Base-by-base conservation (phyloP, 2,329 filamentous ascomycete genomes). In the Aschersonia sp. region DNA sequence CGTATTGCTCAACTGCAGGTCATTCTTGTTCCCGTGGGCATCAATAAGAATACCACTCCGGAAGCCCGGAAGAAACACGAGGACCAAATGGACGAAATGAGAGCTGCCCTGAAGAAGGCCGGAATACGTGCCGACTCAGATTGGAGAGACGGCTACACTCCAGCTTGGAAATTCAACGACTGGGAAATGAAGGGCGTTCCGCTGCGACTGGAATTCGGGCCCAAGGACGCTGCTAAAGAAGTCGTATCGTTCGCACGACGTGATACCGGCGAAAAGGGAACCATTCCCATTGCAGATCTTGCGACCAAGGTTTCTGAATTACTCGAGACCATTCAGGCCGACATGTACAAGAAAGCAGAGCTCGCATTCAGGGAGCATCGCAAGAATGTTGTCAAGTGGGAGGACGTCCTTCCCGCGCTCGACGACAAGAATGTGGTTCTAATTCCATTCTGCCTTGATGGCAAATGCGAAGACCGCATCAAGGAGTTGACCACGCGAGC, bases 91-190 rank as follows among this genome's bases (percentile, higher is more conserved):
- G 77, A 87, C 45, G 76, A 77, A 45, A 76, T 98, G 51, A 76
- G 78, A 45, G 67, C 72, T 35, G 75, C 78, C 9, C 74, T 98
- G 45, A 79, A 79, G 60, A 81, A 79, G 51, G 83, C 76, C 22
- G 83, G 82, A 48, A 72, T 98, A 40, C 85, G 92, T 49, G 77
- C 79, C 49, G 84, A 94, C 54, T 78, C 82, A 46, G 92, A 98
- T 62, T 76, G 80, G 62, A 83, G 94, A 50, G 90, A 97, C 46
- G 85, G 84, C 54, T 95, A 97, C 80, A 79, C 88, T 51, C 89
- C 92, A 40, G 88, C 87, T 54, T 97, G 85, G 82, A 98, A 98
- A 68, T 98, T 98, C 74, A 94, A 94, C 68, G 89, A 98, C 68
- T 95, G 88, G 87, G 94, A 98, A 66, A 76, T 97, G 57, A 94